These are phyloP conservation scores for Myriangium duriaei DNA, from an alignment of 2,329 filamentous ascomycete genomes.

Conservation along the genomic window DNA sequence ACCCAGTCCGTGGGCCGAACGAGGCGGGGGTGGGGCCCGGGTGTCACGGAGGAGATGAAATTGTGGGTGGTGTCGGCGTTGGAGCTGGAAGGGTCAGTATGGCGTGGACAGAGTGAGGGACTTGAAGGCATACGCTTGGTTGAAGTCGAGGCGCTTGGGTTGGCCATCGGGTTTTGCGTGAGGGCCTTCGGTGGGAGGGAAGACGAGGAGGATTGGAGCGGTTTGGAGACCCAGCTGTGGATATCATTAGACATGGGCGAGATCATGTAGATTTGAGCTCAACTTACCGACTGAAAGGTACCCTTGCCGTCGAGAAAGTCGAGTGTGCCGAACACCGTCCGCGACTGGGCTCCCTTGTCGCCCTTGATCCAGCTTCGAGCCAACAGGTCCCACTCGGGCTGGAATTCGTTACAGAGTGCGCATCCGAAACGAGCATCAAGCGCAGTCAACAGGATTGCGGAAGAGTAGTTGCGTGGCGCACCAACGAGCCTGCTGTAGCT, in stretches of 20 bases:
- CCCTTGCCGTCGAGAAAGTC: conserved; percentile 78
- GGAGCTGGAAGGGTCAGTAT: no score
- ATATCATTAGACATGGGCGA: conserved; percentile 15
- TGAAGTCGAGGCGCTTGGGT: conserved; percentile 76
- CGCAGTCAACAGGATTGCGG: conserved; percentile 75
- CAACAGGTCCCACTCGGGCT: conserved; percentile 85
- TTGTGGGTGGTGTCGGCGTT: no score
- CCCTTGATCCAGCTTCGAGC: conserved; percentile 78
- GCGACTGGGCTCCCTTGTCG: conserved; percentile 60
- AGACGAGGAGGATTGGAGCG: conserved; percentile 78
- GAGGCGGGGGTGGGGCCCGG: conserved; percentile 61
- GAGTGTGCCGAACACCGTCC: conserved; percentile 67
- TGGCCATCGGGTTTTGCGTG: conserved; percentile 57
- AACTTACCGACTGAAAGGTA: conserved; percentile 70
- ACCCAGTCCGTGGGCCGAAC: conserved; percentile 79
- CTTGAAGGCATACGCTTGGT: conserved; percentile 59
- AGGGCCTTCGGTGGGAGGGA: conserved; percentile 71
- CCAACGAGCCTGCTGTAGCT: conserved; percentile 65
- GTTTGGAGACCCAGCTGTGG: conserved; percentile 80
- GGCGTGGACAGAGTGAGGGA: no score
- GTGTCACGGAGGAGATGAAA: no score
- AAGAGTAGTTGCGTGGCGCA: conserved; percentile 69
- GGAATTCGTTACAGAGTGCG: conserved; percentile 75
- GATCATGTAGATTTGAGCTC: not conserved
- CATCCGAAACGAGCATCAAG: conserved; percentile 75